phyloP scores from a whole-genome alignment of 1,284 basidiomycete species.

The Chondrostereum purpureum region DNA sequence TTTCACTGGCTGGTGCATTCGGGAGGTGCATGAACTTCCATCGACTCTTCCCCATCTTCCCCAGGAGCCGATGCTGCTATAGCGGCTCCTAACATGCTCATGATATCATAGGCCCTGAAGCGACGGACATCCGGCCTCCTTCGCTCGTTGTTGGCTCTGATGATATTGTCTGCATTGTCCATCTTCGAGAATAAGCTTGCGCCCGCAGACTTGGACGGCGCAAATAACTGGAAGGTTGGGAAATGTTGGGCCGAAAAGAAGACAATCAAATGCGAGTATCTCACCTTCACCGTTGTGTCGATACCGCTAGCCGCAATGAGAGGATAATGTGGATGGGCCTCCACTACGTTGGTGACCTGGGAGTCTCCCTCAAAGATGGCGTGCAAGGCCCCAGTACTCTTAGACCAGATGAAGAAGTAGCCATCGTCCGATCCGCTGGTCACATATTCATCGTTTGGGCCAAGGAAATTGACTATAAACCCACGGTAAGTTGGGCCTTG shows the following conservation, averaged over 20 bases:
- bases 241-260: slow-evolving; percentile 7
- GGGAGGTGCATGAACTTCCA: neutral
- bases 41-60: neutral
- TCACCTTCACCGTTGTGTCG: slow-evolving; percentile 81
- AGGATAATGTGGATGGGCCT: slow-evolving; percentile 77
- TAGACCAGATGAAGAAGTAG: slow-evolving; percentile 81
- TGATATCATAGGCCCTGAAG: neutral
- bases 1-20: neutral
- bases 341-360: slow-evolving; percentile 81
- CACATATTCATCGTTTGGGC: slow-evolving; percentile 71
- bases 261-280: slow-evolving; percentile 10
- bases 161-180: slow-evolving; percentile 44
- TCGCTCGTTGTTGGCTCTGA: slow-evolving; percentile 40
- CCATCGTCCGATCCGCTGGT: slow-evolving; percentile 90
- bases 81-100: slow-evolving; percentile 13
- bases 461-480: slow-evolving; percentile 73
- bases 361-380: slow-evolving; percentile 83
- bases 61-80: slow-evolving; percentile 24
- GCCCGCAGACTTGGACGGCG: slow-evolving; percentile 47
- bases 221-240: slow-evolving; percentile 59
- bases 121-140: slow-evolving; percentile 13
- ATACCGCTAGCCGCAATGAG: slow-evolving; percentile 86
- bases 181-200: slow-evolving; percentile 47
- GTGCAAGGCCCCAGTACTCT: slow-evolving; percentile 54
- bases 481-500: neutral